Evolutionary conservation across 192 early-diverging fungal genomes (phyloP).

Genomic region (Podila horticola): DNA sequence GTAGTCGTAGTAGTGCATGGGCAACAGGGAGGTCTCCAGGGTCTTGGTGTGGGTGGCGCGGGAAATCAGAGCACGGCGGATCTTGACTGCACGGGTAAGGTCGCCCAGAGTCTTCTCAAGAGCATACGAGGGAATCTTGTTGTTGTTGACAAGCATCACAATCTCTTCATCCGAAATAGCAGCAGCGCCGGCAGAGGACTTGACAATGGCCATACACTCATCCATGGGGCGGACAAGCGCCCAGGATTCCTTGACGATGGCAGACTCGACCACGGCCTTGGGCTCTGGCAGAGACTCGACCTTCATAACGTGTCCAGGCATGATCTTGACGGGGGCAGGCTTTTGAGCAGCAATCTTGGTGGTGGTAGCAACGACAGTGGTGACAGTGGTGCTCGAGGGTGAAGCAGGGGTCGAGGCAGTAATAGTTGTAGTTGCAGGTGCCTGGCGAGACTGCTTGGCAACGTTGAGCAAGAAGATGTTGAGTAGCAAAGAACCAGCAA

Average conservation of each 20-base stretch:
- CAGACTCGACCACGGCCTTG: conserved; percentile 26
- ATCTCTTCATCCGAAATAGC: conserved; percentile 81
- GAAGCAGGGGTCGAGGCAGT: conserved; percentile 39
- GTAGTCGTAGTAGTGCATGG: conserved; percentile 90
- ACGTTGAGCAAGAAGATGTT: conserved; percentile 71
- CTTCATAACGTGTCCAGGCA: conserved; percentile 35
- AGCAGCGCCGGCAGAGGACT: conserved; percentile 51
- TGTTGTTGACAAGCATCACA: conserved; percentile 70
- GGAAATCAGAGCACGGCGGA: conserved; percentile 83
- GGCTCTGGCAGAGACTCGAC: conserved; percentile 38
- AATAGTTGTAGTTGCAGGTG: conserved; percentile 18
- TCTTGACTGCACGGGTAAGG: conserved; percentile 82
- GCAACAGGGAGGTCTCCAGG: conserved; percentile 73
- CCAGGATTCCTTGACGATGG: conserved; percentile 19
- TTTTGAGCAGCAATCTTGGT: conserved; percentile 46
- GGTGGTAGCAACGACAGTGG: conserved; percentile 37
- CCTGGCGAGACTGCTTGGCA: conserved; percentile 62
- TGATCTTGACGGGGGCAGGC: conserved; percentile 17
- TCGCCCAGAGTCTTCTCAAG: conserved; percentile 86
- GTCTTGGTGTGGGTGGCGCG: conserved; percentile 70
- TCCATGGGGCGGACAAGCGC: conserved; percentile 53
- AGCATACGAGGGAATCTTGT: conserved; percentile 85
- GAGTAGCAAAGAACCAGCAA: conserved; percentile 61
- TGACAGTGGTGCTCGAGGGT: conserved; percentile 35
- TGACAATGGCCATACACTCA: conserved; percentile 54